These are phyloP conservation scores for Fraxinus albicans DNA, from an alignment of 305 asterid species.

Conservation along the genomic window DNA sequence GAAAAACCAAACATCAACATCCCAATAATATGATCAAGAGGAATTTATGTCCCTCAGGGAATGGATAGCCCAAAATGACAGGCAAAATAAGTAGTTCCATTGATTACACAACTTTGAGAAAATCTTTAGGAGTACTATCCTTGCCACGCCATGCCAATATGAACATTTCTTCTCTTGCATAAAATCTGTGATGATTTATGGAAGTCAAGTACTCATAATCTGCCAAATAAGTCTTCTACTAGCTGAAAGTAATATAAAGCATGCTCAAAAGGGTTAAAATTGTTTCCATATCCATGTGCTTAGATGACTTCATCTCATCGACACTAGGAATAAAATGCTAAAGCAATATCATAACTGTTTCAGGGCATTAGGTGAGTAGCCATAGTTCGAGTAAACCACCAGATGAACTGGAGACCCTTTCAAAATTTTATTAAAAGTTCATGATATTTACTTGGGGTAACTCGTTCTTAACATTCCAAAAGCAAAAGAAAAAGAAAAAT, in stretches of 20 bases:
- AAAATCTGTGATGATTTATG: background rate
- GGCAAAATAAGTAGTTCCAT: background rate
- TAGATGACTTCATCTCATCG: background rate
- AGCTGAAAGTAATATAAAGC: background rate
- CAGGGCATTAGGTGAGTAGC: background rate
- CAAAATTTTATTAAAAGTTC: background rate
- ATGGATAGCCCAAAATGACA: background rate
- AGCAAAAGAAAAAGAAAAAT: background rate
- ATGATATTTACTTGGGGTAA: background rate
- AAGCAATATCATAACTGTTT: background rate
- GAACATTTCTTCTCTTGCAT: background rate
- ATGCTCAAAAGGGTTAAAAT: background rate
- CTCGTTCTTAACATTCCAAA: background rate
- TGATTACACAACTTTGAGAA: background rate
- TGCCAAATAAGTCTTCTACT: background rate
- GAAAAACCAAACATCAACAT: background rate
- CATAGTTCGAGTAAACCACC: background rate
- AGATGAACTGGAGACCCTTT: background rate
- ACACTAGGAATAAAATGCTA: background rate
- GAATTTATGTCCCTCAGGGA: background rate
- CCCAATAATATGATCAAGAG: background rate
- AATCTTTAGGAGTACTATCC: background rate
- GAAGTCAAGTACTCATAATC: background rate
- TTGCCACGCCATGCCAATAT: background rate
- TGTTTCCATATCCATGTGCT: background rate